Conservation (phyloP, 495 filamentous ascomycete genomes). For the Oidiodendron maius region DNA sequence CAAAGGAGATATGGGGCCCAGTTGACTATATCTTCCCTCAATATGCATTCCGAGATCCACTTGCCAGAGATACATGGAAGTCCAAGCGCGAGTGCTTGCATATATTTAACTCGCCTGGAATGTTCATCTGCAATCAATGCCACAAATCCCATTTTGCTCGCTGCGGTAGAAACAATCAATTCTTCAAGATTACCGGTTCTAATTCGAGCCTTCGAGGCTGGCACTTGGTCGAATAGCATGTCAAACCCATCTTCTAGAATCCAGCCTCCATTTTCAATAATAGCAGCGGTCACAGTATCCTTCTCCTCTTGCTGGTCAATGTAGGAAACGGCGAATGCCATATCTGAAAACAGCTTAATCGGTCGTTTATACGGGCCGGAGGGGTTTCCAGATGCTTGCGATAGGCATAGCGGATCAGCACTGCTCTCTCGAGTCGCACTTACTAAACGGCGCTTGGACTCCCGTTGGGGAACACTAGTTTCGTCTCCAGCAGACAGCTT, state of each 20-base stretch:
- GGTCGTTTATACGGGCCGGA: background rate
- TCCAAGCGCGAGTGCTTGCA: slow-evolving; percentile 89
- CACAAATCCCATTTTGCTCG: slow-evolving; percentile 62
- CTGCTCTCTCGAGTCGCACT: background rate
- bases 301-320: slow-evolving; percentile 17
- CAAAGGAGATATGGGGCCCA: slow-evolving; percentile 82
- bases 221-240: slow-evolving; percentile 57
- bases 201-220: background rate
- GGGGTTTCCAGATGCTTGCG: background rate
- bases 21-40: slow-evolving; percentile 51
- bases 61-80: slow-evolving; percentile 74
- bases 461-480: background rate
- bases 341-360: slow-evolving; percentile 12
- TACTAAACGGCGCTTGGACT: slow-evolving; percentile 14
- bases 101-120: slow-evolving; percentile 86
- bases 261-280: slow-evolving; percentile 58
- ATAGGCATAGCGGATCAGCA: slow-evolving; percentile 11
- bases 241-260: slow-evolving; percentile 77
- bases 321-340: slow-evolving; percentile 24
- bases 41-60: slow-evolving; percentile 75
- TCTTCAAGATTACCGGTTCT: slow-evolving; percentile 8
- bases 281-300: slow-evolving; percentile 15
- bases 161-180: slow-evolving; percentile 32
- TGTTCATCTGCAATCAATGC: slow-evolving; percentile 82
- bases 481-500: background rate